These are phyloP conservation scores for Pseudopediastrum boryanum DNA, from an alignment of 139 green algal genomes.

Conservation along the genomic window DNA sequence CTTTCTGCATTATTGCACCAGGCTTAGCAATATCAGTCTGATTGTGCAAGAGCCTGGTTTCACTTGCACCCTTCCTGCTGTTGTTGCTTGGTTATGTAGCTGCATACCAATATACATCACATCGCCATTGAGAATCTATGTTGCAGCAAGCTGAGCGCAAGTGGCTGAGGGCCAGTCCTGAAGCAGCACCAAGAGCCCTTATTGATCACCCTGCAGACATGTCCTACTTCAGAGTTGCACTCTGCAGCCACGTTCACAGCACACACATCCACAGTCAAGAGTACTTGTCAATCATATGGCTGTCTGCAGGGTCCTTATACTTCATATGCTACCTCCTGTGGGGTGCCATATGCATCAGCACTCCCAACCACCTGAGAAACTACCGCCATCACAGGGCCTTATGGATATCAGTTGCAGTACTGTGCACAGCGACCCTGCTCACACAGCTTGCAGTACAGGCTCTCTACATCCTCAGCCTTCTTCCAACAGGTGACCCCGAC, in stretches of 20 bases:
- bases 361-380: slow-evolving; percentile 1
- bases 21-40: background rate
- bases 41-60: no score
- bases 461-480: background rate
- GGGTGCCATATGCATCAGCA: slow-evolving; percentile 21
- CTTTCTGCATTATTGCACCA: background rate
- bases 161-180: no score
- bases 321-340: slow-evolving; percentile 10
- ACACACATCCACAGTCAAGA: background rate
- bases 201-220: no score
- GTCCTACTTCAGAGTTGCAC: background rate
- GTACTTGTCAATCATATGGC: background rate
- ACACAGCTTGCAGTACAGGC: background rate
- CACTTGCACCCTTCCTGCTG: no score
- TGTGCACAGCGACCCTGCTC: slow-evolving; percentile 5
- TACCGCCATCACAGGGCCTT: slow-evolving; percentile 1
- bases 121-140: no score
- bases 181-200: no score
- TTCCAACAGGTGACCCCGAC: background rate
- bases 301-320: slow-evolving; percentile 14
- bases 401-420: slow-evolving; percentile 18
- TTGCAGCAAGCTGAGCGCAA: no score
- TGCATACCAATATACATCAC: no score
- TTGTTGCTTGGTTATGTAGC: no score
- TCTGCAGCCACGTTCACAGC: background rate